Evolutionary conservation across 768 basidiomycete genomes (phyloP).

Genomic region (Serendipita sp.): DNA sequence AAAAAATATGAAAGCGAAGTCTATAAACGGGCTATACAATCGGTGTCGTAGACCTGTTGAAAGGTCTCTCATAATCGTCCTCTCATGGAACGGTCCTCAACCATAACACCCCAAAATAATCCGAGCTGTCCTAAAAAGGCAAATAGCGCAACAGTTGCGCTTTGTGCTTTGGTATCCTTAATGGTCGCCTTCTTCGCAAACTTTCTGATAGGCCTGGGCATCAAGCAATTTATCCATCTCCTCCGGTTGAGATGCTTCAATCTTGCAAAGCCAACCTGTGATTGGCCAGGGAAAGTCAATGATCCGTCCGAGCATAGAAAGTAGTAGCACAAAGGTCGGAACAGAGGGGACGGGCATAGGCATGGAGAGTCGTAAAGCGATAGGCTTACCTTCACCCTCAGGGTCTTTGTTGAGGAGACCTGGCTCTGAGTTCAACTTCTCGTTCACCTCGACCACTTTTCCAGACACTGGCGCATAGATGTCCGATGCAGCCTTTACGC

Average conservation of each 20-base stretch:
- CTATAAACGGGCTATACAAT: too few species aligned
- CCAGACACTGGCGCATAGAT: constrained; percentile 94
- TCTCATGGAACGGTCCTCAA: not conserved
- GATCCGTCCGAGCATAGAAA: not conserved
- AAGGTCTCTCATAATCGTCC: not conserved
- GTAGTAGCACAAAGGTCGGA: not conserved
- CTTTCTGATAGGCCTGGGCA: constrained; percentile 56
- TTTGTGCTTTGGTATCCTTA: not conserved
- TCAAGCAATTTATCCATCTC: constrained; percentile 67
- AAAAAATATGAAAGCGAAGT: too few species aligned
- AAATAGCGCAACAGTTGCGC: not conserved
- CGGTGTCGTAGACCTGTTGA: not conserved
- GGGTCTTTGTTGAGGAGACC: constrained; percentile 78
- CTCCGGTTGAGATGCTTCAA: constrained; percentile 56
- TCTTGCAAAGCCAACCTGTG: constrained; percentile 91
- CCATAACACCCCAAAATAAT: not conserved
- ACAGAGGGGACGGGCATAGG: not conserved
- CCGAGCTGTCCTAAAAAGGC: not conserved
- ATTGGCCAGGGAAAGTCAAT: not conserved
- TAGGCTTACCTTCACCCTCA: constrained; percentile 54
- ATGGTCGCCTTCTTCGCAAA: constrained; percentile 28
- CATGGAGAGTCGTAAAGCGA: not conserved
- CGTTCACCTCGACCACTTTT: constrained; percentile 63
- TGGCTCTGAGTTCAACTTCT: constrained; percentile 46
- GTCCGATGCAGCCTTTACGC: constrained; percentile 92